Evolutionary conservation across 1,139 yeast species (phyloP).

Genomic region (Debaryomycetaceae sp.): DNA sequence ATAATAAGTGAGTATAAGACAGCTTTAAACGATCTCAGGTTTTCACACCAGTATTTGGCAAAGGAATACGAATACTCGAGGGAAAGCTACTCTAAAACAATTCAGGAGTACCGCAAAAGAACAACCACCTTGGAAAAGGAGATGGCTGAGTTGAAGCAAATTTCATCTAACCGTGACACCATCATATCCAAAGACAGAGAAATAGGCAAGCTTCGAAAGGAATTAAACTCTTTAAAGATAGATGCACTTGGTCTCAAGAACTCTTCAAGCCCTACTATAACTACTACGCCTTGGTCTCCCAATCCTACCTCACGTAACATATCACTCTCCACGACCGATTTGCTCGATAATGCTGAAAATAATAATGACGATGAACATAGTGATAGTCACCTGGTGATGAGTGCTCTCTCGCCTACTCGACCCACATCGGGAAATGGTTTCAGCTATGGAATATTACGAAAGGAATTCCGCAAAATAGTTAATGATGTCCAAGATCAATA

Average conservation of each 20-base stretch:
- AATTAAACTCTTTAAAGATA: constrained; percentile 45
- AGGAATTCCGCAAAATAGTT: constrained; percentile 69
- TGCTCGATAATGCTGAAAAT: constrained; percentile 17
- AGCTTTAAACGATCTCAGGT: constrained; percentile 58
- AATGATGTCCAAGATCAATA: constrained; percentile 61
- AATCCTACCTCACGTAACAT: not conserved
- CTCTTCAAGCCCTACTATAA: not conserved
- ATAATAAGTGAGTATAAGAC: constrained; percentile 45
- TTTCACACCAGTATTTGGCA: constrained; percentile 59
- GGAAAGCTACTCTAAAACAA: constrained; percentile 43
- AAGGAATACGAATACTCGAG: constrained; percentile 60
- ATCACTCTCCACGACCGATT: constrained; percentile 7
- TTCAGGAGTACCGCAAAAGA: constrained; percentile 48
- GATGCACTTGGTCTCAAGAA: constrained; percentile 41
- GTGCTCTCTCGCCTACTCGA: constrained; percentile 11
- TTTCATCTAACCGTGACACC: constrained; percentile 7
- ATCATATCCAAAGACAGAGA: constrained; percentile 43
- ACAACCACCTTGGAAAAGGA: constrained; percentile 45
- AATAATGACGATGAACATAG: constrained; percentile 14
- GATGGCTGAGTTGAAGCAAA: constrained; percentile 22
- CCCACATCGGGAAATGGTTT: constrained; percentile 16
- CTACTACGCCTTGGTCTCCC: not conserved
- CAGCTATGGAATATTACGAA: constrained; percentile 52
- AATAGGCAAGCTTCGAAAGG: constrained; percentile 43
- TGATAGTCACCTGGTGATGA: constrained; percentile 4